A percentile compares a stretch with the other conserved stretches of the same genome.
phyloP scores from a whole-genome alignment of 176 grass and related monocot genomes.

The Oropetium thomaeum region DNA sequence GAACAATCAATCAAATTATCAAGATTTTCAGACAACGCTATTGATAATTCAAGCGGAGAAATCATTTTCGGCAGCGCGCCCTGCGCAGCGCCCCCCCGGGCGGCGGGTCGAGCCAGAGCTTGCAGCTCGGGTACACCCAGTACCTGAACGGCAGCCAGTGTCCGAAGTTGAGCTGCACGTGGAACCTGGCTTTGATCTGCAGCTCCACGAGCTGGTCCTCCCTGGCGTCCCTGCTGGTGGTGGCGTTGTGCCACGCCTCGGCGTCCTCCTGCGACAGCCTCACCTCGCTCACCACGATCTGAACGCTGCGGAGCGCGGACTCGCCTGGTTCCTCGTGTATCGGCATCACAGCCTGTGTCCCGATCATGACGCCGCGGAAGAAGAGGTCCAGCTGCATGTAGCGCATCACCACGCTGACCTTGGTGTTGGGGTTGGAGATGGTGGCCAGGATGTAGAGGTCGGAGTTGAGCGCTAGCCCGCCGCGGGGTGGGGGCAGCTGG shows the following conservation, averaged over 20 bases:
- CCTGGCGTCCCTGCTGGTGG: not conserved
- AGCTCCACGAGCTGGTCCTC: conserved; percentile 50
- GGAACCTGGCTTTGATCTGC: conserved; percentile 37
- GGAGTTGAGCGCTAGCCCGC: conserved; percentile 51
- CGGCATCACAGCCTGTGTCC: conserved; percentile 48
- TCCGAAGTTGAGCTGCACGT: conserved; percentile 60
- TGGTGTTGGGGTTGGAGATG: conserved; percentile 73
- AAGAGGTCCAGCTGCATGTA: conserved; percentile 87
- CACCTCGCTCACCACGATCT: conserved; percentile 53
- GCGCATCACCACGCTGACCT: conserved; percentile 44
- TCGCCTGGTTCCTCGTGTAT: conserved; percentile 36
- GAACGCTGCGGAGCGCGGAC: conserved; percentile 31
- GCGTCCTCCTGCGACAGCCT: conserved; percentile 17
- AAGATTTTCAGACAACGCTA: not conserved
- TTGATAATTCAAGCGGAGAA: not conserved
- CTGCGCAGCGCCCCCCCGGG: conserved; percentile 47
- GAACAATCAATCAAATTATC: not conserved
- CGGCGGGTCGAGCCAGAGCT: conserved; percentile 52
- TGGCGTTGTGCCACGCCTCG: conserved; percentile 42
- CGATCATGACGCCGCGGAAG: conserved; percentile 52
- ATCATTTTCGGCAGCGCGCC: conserved; percentile 34
- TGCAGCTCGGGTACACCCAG: conserved; percentile 38
- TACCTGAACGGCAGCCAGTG: conserved; percentile 64
- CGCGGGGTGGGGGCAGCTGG: conserved; percentile 22
- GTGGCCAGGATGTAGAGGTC: conserved; percentile 62